Conservation (phyloP, 805 yeast genomes). For the Yarrowia divulgata region DNA sequence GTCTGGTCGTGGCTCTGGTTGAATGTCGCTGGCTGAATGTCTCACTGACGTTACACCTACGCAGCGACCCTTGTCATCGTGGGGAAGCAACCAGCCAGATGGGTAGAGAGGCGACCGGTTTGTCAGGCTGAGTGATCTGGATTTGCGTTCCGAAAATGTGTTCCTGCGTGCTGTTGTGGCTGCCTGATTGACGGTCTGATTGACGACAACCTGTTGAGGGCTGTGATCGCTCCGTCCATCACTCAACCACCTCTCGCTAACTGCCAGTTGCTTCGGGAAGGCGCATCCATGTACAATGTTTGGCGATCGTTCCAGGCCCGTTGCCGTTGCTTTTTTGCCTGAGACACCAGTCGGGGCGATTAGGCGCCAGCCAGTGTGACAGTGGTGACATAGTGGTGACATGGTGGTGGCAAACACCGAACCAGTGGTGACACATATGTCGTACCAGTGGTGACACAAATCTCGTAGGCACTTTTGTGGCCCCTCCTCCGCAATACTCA, state of each 20-base stretch:
- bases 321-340: slow-evolving; percentile 17
- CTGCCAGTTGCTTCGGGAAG: slow-evolving; percentile 26
- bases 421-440: too few species aligned
- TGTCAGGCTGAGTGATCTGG: too few species aligned
- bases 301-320: slow-evolving; percentile 32
- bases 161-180: background rate
- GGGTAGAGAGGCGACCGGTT: background rate
- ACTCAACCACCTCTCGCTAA: background rate
- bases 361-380: background rate
- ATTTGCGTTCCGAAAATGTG: too few species aligned
- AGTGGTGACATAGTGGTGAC: too few species aligned
- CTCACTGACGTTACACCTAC: slow-evolving; percentile 31
- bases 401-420: too few species aligned
- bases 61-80: slow-evolving; percentile 14
- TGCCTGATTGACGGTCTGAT: background rate
- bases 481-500: background rate
- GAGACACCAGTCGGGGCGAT: slow-evolving; percentile 13
- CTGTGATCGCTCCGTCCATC: too few species aligned
- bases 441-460: background rate
- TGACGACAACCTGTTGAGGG: too few species aligned
- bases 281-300: slow-evolving; percentile 21
- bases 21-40: too few species aligned
- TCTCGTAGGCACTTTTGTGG: too few species aligned
- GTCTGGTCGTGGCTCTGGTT: too few species aligned
- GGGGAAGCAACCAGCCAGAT: slow-evolving; percentile 24